Evolutionary conservation across 2,329 filamentous ascomycete genomes (phyloP), one percentile per base, ranked within the genome.

Genomic region (Pseudofabraea citricarpa): DNA sequence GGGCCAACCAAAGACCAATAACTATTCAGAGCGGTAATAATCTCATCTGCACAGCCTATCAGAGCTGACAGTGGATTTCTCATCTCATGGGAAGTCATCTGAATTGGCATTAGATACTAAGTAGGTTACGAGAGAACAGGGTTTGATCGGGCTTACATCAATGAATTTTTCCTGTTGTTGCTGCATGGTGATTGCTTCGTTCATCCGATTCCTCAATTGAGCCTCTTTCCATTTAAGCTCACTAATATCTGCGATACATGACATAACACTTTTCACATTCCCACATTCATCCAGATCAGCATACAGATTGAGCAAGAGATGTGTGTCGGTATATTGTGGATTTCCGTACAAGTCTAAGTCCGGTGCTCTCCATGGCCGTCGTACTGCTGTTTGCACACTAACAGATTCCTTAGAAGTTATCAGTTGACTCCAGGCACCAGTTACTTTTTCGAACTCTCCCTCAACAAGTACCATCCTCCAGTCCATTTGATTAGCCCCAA

Each of bases 121-220:
- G n/a, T n/a, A n/a, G n/a, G n/a, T n/a, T n/a, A n/a, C n/a, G n/a
- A n/a, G n/a, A n/a, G n/a, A n/a, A n/a, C n/a, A n/a, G n/a, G n/a
- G n/a, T n/a, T n/a, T n/a, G n/a, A n/a, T n/a, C n/a, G n/a, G n/a
- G 16, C 27, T 31, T 31, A 36, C 33, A 21, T 88, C 86, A 57
- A 90, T 87, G 53, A 89, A 89, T 50, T 85, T 85, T 54, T 90
- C 85, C 56, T 90, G 87, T 58, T 86, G 83, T 3, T 81, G 68
- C 53, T 75, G 77, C 37, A 74, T 74, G 55, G 79, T 74, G 31
- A 80, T 72, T 1, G 76, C 76, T 45, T 80, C 72, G 40, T 54
- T 50, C 54, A 56, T 55, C 75, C 72, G 55, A 69, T 43, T 46
- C 24, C 44, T 35, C 16, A 53, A 36, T 42, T 54, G 48, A 26